Conservation (phyloP, 2,329 filamentous ascomycete species). For the Periconia macrospinosa region DNA sequence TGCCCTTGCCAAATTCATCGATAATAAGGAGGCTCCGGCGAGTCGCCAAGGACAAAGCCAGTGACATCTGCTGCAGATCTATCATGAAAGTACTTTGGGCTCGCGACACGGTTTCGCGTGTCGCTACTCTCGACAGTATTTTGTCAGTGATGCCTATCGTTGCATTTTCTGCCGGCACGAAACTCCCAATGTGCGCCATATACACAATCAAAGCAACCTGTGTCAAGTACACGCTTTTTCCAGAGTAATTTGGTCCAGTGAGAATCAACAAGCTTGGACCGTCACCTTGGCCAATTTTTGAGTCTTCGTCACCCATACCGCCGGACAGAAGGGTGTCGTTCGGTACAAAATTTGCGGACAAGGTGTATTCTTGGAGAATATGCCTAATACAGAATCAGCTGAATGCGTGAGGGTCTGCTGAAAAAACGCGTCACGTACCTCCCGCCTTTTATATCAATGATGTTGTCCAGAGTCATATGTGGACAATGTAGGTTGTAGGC, state of each 20-base stretch:
- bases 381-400: conserved; percentile 55
- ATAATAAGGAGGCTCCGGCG: conserved; percentile 79
- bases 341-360: conserved; percentile 73
- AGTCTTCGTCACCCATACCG: conserved; percentile 45
- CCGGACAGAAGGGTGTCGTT: conserved; percentile 76
- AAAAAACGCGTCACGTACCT: conserved; percentile 49
- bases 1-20: conserved; percentile 84
- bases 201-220: conserved; percentile 90
- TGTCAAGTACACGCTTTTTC: conserved; percentile 94
- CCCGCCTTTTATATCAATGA: conserved; percentile 75
- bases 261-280: conserved; percentile 73
- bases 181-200: conserved; percentile 87
- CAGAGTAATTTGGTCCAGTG: conserved; percentile 94
- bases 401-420: background rate
- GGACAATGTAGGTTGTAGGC: conserved; percentile 74
- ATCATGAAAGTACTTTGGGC: conserved; percentile 72
- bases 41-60: conserved; percentile 75
- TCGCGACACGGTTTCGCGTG: conserved; percentile 67
- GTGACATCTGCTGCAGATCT: conserved; percentile 83
- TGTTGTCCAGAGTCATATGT: conserved; percentile 67
- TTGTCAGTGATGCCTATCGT: conserved; percentile 87
- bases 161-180: conserved; percentile 78
- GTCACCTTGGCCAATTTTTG: conserved; percentile 12
- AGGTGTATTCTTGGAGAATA: conserved; percentile 80
- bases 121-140: conserved; percentile 83